Percentiles rank a stretch among this genome's conserved stretches.
Conservation (phyloP, 2,329 filamentous ascomycete species). For the Sporothrix protearum region DNA sequence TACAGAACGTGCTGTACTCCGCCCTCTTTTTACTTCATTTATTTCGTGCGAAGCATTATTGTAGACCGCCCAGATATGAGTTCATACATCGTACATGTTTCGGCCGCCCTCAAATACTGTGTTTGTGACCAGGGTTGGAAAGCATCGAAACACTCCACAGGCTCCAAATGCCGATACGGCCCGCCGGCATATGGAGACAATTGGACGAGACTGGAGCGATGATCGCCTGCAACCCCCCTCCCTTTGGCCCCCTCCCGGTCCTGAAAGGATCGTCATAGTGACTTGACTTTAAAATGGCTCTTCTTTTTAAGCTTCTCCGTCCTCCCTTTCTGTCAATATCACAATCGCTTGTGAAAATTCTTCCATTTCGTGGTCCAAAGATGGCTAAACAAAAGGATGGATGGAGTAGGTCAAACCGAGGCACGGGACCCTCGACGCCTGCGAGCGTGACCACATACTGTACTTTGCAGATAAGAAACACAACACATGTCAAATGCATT, state of each 20-base stretch:
- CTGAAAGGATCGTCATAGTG: not conserved
- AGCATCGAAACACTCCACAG: not conserved
- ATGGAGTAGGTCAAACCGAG: not conserved
- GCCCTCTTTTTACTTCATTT: not conserved
- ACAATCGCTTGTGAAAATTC: not conserved
- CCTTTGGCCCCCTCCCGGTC: not conserved
- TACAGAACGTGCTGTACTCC: not conserved
- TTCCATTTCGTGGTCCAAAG: not conserved
- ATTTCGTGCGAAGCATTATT: not conserved
- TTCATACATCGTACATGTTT: no score
- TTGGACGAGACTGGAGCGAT: not conserved
- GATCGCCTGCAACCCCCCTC: constrained; percentile 12
- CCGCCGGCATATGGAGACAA: constrained; percentile 9
- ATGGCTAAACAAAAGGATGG: no score
- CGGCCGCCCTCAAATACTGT: not conserved
- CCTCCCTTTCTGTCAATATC: not conserved
- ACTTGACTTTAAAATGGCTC: not conserved
- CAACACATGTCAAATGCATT: not conserved
- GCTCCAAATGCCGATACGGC: constrained; percentile 15
- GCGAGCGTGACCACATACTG: constrained; percentile 3
- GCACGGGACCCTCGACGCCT: not conserved
- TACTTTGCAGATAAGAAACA: constrained; percentile 1
- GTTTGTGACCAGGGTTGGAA: not conserved
- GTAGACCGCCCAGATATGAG: not conserved
- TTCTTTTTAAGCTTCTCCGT: not conserved